These are phyloP conservation scores for Cytidiella melzeri DNA, from an alignment of 768 basidiomycete species.

Conservation along the genomic window DNA sequence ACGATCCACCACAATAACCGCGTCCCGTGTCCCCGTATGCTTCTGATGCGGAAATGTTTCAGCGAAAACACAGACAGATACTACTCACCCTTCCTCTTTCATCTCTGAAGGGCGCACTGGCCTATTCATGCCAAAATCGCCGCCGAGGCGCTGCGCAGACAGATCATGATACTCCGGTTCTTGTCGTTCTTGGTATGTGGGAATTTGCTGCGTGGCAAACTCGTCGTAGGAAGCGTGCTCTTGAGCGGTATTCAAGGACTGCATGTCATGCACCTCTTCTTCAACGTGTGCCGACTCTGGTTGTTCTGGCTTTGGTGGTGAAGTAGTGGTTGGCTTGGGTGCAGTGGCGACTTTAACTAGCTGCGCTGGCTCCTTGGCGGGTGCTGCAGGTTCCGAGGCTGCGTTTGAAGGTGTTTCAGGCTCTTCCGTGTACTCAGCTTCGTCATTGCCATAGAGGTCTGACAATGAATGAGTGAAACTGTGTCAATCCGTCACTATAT, in stretches of 20 bases:
- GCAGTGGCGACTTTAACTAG: conserved; percentile 19
- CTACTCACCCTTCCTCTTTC: conserved; percentile 97
- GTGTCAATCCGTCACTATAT: background rate
- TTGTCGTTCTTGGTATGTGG: conserved; percentile 68
- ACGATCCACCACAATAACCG: conserved; percentile 10
- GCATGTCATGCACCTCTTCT: conserved; percentile 14
- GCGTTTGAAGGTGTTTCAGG: conserved; percentile 26
- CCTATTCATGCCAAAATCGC: conserved; percentile 46
- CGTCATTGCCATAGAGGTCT: conserved; percentile 69
- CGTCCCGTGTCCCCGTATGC: background rate
- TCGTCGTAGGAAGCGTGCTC: conserved; percentile 31
- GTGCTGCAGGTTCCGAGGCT: conserved; percentile 3
- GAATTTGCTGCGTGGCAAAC: conserved; percentile 61
- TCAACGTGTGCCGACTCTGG: conserved; percentile 10
- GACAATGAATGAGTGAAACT: background rate
- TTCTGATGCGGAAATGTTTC: conserved; percentile 6
- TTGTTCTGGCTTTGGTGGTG: conserved; percentile 13
- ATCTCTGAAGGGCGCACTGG: conserved; percentile 81
- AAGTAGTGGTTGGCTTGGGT: background rate
- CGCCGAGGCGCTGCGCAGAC: conserved; percentile 32
- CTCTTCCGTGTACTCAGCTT: conserved; percentile 51
- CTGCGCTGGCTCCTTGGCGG: conserved; percentile 16
- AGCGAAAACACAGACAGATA: conserved; percentile 8
- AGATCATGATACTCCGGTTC: conserved; percentile 43
- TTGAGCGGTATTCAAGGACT: conserved; percentile 15